Percentiles rank a stretch among this genome's conserved stretches.
Evolutionary conservation across 306 rosid species (phyloP).

Genomic region (Cucumis sativus): Cucumber_9930_V3 NC_026660.2:7727001-7727500

Average conservation of each 20-base stretch:
- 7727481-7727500: no score
- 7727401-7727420: no score
- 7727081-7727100: neutral
- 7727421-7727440: no score
- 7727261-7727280: neutral
- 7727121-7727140: neutral
- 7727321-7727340: neutral
- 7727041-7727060: neutral
- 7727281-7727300: neutral
- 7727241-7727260: neutral
- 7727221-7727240: neutral
- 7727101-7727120: neutral
- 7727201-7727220: neutral
- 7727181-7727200: neutral
- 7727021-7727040: neutral
- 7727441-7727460: no score
- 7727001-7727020: neutral
- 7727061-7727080: neutral
- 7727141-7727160: neutral
- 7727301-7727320: neutral
- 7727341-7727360: neutral
- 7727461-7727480: no score
- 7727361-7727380: neutral
- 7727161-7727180: neutral
- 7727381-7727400: no score